Evolutionary conservation across 176 grass and related monocot genomes (phyloP).

Genomic region (Pontederia paniculata): DNA sequence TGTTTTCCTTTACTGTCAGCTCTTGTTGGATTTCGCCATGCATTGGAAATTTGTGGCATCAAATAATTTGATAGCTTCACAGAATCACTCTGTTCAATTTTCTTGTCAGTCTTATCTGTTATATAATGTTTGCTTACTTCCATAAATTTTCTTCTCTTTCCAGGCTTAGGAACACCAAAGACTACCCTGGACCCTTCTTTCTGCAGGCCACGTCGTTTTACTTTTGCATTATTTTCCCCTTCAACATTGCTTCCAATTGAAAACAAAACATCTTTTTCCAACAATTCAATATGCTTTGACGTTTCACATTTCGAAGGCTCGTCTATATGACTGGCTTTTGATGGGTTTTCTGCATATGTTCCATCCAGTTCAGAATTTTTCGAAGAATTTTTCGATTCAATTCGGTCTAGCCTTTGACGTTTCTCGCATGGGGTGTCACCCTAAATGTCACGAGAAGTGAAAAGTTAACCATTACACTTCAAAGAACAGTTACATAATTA

Average conservation of each 20-base stretch:
- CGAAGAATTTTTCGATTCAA: conserved; percentile 19
- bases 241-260: conserved; percentile 45
- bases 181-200: conserved; percentile 90
- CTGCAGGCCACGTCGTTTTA: conserved; percentile 55
- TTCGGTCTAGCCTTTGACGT: conserved; percentile 37
- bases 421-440: conserved; percentile 80
- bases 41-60: conserved; percentile 35
- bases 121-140: conserved; percentile 89
- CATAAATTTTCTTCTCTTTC: conserved; percentile 95
- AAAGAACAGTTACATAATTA: conserved; percentile 13
- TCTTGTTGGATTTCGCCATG: conserved; percentile 33
- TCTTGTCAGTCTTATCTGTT: conserved; percentile 43
- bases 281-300: conserved; percentile 31
- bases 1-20: conserved; percentile 42
- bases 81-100: conserved; percentile 33
- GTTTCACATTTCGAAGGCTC: conserved; percentile 29
- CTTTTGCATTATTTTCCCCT: conserved; percentile 33
- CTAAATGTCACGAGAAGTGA: conserved; percentile 24
- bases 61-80: conserved; percentile 38
- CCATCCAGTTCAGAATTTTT: conserved; percentile 19
- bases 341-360: conserved; percentile 13
- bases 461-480: background rate
- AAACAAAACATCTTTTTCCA: conserved; percentile 50
- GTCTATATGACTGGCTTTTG: conserved; percentile 17
- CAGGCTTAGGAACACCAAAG: conserved; percentile 82